Evolutionary conservation across 495 filamentous ascomycete genomes (phyloP).

Genomic region (Apodospora peruviana): DNA sequence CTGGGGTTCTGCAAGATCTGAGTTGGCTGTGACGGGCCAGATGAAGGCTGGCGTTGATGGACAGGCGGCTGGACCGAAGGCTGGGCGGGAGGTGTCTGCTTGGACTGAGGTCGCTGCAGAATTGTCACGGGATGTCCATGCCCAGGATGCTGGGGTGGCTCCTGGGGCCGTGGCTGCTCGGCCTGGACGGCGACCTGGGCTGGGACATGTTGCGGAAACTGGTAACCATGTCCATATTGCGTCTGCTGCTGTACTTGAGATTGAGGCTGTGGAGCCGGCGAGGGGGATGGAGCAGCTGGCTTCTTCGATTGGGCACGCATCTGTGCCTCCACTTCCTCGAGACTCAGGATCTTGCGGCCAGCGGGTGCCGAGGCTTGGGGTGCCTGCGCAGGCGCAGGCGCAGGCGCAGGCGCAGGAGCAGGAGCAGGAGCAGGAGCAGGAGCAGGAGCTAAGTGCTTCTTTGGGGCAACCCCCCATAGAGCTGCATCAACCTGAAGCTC

Average conservation of each 20-base stretch:
- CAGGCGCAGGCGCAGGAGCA: too few relatives aligned
- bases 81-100: constrained; percentile 24
- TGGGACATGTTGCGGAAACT: constrained; percentile 20
- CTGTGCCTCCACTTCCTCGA: constrained; percentile 95
- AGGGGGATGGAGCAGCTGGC: constrained; percentile 26
- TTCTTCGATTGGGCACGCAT: constrained; percentile 67
- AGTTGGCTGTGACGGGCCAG: constrained; percentile 43
- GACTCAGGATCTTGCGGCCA: constrained; percentile 82
- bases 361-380: constrained; percentile 20
- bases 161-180: constrained; percentile 20
- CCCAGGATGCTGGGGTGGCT: constrained; percentile 18
- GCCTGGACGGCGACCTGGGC: constrained; percentile 22
- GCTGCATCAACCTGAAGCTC: constrained; percentile 89
- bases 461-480: constrained; percentile 76
- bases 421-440: constrained; percentile 22
- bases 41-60: constrained; percentile 45
- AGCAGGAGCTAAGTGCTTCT: constrained; percentile 43
- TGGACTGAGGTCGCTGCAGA: constrained; percentile 39
- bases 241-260: constrained; percentile 22
- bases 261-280: constrained; percentile 21
- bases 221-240: constrained; percentile 24
- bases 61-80: constrained; percentile 24
- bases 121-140: constrained; percentile 42
- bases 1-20: constrained; percentile 52
- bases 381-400: constrained; percentile 19